Evolutionary conservation across 495 filamentous ascomycete species (phyloP).

Genomic region (Trichoderma asperelloides): DNA sequence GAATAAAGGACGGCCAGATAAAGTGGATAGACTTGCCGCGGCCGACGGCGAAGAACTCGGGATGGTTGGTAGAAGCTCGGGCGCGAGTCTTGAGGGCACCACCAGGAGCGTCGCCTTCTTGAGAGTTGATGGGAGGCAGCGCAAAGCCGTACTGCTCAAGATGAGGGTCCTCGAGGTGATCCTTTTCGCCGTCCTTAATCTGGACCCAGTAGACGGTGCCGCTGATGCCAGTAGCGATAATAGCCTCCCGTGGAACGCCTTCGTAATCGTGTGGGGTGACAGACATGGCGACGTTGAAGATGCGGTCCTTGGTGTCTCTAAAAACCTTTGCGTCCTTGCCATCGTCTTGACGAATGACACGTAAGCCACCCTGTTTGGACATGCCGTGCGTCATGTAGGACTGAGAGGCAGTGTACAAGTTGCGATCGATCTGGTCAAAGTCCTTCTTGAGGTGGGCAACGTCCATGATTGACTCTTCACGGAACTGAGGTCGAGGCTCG

Average conservation of each 20-base stretch:
- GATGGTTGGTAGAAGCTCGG: slow-evolving; percentile 74
- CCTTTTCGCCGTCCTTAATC: slow-evolving; percentile 59
- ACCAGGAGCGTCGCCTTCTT: slow-evolving; percentile 71
- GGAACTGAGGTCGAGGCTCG: slow-evolving; percentile 44
- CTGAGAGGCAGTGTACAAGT: slow-evolving; percentile 79
- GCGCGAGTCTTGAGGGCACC: slow-evolving; percentile 94
- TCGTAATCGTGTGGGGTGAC: slow-evolving; percentile 41
- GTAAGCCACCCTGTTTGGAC: slow-evolving; percentile 80
- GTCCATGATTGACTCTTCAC: slow-evolving; percentile 67
- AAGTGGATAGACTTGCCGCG: slow-evolving; percentile 93
- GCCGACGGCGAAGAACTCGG: slow-evolving; percentile 88
- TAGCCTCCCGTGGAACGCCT: slow-evolving; percentile 52
- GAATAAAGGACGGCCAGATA: slow-evolving; percentile 71
- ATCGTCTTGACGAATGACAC: slow-evolving; percentile 89
- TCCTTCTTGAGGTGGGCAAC: slow-evolving; percentile 93
- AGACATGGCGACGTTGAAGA: slow-evolving; percentile 87
- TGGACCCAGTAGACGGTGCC: slow-evolving; percentile 89
- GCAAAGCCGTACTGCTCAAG: slow-evolving; percentile 71
- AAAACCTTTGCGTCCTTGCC: slow-evolving; percentile 85
- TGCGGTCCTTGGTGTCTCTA: slow-evolving; percentile 74
- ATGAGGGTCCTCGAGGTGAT: slow-evolving; percentile 60
- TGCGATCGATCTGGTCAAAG: slow-evolving; percentile 94
- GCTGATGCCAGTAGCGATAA: slow-evolving; percentile 87
- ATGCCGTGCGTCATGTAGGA: slow-evolving; percentile 90
- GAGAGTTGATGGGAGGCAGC: slow-evolving; percentile 67